Base-by-base conservation (phyloP, 2,329 filamentous ascomycete species). In the Penicillium sp. region DNA sequence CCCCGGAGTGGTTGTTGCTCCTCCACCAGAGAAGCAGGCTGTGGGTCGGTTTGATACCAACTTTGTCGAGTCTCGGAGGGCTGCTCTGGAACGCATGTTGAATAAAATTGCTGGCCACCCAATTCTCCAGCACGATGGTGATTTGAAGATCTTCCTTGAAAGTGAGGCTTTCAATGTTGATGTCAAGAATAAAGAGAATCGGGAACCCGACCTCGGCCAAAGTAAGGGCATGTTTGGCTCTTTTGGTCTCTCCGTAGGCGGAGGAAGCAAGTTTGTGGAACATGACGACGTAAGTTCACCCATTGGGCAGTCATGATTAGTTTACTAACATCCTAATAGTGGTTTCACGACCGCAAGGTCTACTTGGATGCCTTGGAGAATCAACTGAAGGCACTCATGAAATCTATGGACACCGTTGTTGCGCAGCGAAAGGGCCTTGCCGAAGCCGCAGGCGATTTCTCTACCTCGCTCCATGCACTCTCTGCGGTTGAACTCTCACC, bases 11-110 rank as follows among this genome's bases (percentile, higher is more conserved):
- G 92, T 99, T 29, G 91, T 99, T 13, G 95, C 95, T 0, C 93
- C 95, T 8, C 95, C 95, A 0, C 95, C 95, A 1, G 95, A 99
- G 78, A 99, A 99, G 80, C 95, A 99, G 78, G 93, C 93, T 8
- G 90, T 99, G 55, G 93, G 93, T 59, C 87, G 95, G 39, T 99
- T 99, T 71, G 93, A 99, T 76, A 90, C 86, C 65, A 96, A 97
- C 74, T 99, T 99, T 76, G 92, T 99, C 61, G 95, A 99, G 76
- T 91, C 90, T 44, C 84, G 95, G 68, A 86, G 95, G 66, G 90
- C 92, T 60, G 95, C 95, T 14, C 79, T 99, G 57, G 95, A 99
- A 77, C 91, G 95, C 72, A 99, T 99, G 95, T 81, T 97, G 54
- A 98, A 97, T 84, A 98, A 96, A 81, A 95, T 87, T 58, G 91